Conservation (phyloP, 345 rosid species). For the Acer negundo region DNA sequence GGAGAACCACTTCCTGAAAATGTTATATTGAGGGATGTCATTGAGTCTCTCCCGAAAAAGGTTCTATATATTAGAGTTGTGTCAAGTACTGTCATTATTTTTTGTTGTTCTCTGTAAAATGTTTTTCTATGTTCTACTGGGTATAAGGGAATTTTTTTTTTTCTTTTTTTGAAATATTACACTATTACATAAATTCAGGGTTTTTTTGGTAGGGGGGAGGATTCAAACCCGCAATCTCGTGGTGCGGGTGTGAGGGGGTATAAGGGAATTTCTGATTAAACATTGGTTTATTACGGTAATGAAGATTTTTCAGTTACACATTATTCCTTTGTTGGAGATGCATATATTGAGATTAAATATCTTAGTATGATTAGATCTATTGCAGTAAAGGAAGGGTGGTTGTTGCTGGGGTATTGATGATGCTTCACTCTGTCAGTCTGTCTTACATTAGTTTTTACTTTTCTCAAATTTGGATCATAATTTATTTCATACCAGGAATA, state of each 20-base stretch:
- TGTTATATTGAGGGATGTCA: slow-evolving; percentile 72
- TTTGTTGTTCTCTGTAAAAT: background rate
- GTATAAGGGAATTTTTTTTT: slow-evolving; percentile 2
- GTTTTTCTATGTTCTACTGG: background rate
- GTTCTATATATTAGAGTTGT: slow-evolving; percentile 31
- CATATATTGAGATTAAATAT: background rate
- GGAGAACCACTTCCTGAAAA: slow-evolving; percentile 85
- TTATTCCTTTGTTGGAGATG: background rate
- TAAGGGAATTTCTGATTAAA: background rate
- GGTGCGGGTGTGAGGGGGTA: too few species aligned
- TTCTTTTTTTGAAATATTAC: too few species aligned
- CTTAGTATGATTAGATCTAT: background rate
- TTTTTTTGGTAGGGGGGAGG: too few species aligned
- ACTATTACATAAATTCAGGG: too few species aligned
- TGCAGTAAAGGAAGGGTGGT: background rate
- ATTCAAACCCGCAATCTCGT: too few species aligned
- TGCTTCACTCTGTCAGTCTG: slow-evolving; percentile 17
- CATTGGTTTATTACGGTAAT: background rate
- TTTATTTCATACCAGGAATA: background rate
- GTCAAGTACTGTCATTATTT: slow-evolving; percentile 4
- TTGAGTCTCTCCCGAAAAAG: slow-evolving; percentile 82
- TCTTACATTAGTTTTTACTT: background rate
- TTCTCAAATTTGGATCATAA: background rate
- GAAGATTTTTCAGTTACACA: background rate
- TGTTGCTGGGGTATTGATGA: background rate